phyloP scores from a whole-genome alignment of 2,329 filamentous ascomycete genomes.

The Epichloe baconii region DNA sequence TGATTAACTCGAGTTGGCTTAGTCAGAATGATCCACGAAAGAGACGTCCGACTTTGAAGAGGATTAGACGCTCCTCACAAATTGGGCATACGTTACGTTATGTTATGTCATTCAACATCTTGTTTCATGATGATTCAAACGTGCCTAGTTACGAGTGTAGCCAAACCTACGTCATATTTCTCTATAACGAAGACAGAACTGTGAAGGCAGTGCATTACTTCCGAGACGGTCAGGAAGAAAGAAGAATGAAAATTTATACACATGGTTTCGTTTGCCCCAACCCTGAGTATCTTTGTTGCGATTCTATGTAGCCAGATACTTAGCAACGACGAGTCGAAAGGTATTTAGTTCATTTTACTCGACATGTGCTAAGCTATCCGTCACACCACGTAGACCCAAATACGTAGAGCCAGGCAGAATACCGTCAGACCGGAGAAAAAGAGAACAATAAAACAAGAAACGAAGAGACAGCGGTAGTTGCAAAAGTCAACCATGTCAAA shows the following conservation, averaged over 20 bases:
- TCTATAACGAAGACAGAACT: no score
- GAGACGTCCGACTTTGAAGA: no score
- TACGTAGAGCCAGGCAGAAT: slow-evolving; percentile 1
- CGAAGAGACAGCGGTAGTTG: slow-evolving; percentile 3
- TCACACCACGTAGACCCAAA: slow-evolving; percentile 1
- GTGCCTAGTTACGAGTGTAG: no score
- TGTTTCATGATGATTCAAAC: no score
- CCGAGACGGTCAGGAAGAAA: no score
- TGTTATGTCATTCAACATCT: no score
- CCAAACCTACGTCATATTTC: no score
- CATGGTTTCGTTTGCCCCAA: neutral
- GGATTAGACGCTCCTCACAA: no score
- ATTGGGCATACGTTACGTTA: no score
- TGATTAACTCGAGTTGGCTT: no score
- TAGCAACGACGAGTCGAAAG: neutral
- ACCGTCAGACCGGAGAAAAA: neutral
- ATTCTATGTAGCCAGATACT: neutral
- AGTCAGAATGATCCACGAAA: no score
- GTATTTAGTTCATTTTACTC: neutral
- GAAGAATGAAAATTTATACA: neutral
- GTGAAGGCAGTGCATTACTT: no score
- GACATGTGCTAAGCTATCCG: slow-evolving; percentile 1
- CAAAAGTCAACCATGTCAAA: slow-evolving; percentile 6
- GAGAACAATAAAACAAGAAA: slow-evolving; percentile 1
- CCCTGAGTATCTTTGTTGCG: neutral